Evolutionary conservation across 805 yeast genomes (phyloP), one percentile per base, ranked within the genome.

Genomic region (Tetrapisispora fleetii): DNA sequence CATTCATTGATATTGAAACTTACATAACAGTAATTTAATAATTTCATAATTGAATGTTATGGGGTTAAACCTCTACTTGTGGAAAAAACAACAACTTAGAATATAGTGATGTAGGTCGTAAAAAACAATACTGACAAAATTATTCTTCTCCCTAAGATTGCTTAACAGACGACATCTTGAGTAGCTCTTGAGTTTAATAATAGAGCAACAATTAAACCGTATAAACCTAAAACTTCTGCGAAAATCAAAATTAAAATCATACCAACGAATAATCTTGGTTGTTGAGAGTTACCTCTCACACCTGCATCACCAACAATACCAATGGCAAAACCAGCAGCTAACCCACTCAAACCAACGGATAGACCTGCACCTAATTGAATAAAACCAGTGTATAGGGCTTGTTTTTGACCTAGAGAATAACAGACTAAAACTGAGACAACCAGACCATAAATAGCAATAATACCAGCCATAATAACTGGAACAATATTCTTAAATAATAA

Each of bases 241-340:
- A 91, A 91, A 88, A 91, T 91, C 73, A 91, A 85, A 70, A 91
- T 91, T 75, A 91, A 81, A 75, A 91, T 87, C 95, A 91, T 91
- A 70, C 98, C 98, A 56, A 91, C 98, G 71, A 91, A 91, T 65
- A 91, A 79, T 78, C 96, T 85, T 68, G 97, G 97, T 74, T 91
- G 99, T 72, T 90, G 97, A 54, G 96, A 93, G 58, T 90, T 83
- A 72, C 96, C 96, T 77, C 98, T 86, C 50, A 91, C 98, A 79
- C 99, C 99, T 50, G 96, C 97, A 69, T 91, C 99, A 70, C 99
- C 99, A 58, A 91, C 99, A 59, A 91, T 91, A 75, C 99, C 99
- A 74, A 91, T 91, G 69, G 99, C 97, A 66, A 88, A 91, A 60
- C 99, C 99, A 56, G 97, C 96, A 66, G 98, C 97, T 67, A 91